These are phyloP conservation scores for Backusella tarrabulga DNA, from an alignment of 192 early-diverging fungal genomes.

Conservation along the genomic window DNA sequence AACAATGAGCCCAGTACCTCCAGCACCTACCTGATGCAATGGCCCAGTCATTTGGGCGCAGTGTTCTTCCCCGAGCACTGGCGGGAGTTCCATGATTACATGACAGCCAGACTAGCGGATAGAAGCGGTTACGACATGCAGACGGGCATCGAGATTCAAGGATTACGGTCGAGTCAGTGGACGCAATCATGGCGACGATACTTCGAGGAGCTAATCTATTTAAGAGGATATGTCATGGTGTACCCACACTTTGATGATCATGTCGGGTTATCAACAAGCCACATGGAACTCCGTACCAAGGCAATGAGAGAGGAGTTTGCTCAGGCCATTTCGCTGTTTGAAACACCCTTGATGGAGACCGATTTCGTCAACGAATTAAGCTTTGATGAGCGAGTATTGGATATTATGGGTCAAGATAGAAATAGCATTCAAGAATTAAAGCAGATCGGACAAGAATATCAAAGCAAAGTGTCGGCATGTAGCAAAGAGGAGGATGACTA, in stretches of 20 bases:
- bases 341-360: constrained; percentile 45
- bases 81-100: constrained; percentile 61
- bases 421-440: constrained; percentile 1
- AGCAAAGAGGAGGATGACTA: constrained; percentile 1
- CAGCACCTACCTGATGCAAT: constrained; percentile 48
- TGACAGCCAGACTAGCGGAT: constrained; percentile 48
- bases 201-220: constrained; percentile 58
- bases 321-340: constrained; percentile 27
- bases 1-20: constrained; percentile 22
- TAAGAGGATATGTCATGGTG: constrained; percentile 58
- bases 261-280: constrained; percentile 53
- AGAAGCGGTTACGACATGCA: constrained; percentile 37
- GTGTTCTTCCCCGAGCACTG: constrained; percentile 61
- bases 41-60: constrained; percentile 52
- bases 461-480: constrained; percentile 40
- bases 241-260: constrained; percentile 56
- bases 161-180: constrained; percentile 50
- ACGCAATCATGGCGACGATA: constrained; percentile 56
- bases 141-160: constrained; percentile 41
- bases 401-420: constrained; percentile 42
- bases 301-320: constrained; percentile 35
- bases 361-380: constrained; percentile 36
- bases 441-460: constrained; percentile 34
- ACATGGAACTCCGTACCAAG: constrained; percentile 44
- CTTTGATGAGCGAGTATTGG: constrained; percentile 39